Percentiles rank a stretch among this genome's conserved stretches.
Conservation (phyloP, 768 basidiomycete species). For the Suillus fuscotomentosus region DNA sequence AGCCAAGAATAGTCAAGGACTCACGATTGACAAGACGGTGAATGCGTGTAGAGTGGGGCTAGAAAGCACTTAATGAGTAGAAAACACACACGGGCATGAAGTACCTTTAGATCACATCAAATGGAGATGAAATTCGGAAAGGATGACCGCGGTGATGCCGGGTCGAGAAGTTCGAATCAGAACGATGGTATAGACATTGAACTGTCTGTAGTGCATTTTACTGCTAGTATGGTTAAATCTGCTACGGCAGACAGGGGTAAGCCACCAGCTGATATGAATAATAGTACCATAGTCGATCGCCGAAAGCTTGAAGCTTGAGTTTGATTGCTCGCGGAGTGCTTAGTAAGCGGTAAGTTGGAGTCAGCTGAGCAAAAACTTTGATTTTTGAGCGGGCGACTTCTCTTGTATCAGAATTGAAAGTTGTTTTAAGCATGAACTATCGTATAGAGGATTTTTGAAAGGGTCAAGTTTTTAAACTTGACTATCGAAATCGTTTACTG, state of each 20-base stretch:
- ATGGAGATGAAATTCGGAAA: slow-evolving; percentile 1
- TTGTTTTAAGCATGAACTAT: not conserved
- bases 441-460: not conserved
- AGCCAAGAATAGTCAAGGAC: not conserved
- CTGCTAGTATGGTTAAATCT: too few species aligned
- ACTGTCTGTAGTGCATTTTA: not conserved
- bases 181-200: not conserved
- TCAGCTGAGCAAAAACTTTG: slow-evolving; percentile 3
- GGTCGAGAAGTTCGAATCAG: not conserved
- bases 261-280: too few species aligned
- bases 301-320: slow-evolving; percentile 4
- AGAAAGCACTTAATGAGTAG: not conserved
- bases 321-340: slow-evolving; percentile 7
- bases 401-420: not conserved
- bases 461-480: not conserved
- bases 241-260: too few species aligned
- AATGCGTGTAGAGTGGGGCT: not conserved
- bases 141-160: not conserved
- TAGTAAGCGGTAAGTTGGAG: not conserved
- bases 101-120: not conserved
- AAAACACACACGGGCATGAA: not conserved
- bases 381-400: not conserved
- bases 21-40: not conserved
- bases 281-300: not conserved
- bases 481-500: not conserved